Base-by-base conservation (phyloP, 139 green algal genomes). In the Haematococcus lacustris region DNA sequence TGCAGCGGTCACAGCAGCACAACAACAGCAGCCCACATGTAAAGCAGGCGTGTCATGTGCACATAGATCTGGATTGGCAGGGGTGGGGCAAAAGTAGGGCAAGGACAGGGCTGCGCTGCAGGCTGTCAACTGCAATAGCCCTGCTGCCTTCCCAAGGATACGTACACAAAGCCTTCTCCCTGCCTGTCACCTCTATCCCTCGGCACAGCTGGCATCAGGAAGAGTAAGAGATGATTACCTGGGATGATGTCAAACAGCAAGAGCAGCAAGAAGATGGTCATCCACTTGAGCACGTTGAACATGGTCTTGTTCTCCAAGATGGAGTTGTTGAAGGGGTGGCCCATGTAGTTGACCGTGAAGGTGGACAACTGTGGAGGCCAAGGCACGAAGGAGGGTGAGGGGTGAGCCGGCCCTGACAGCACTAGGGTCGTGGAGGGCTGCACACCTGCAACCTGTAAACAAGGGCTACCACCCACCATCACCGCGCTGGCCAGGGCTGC, bases 331-430 rank as follows among this genome's bases (percentile, higher is more conserved):
- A 97, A 97, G 21, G 94, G 94, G 67, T 90, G 80, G 25, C 93
- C 94, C 41, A 96, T 86, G 80, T 98, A 98, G 86, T 98, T 98
- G 64, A 96, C 92, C 0, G 87, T 89, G 80, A 98, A 98, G 9
- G 94, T 98, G 47, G 74, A 76, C 47, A 80, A 61, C 74, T 80
- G 67, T 62, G 50, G n/a, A n/a, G n/a, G n/a, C n/a, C n/a, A n/a
- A n/a, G n/a, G n/a, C n/a, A n/a, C n/a, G n/a, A n/a, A n/a, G n/a
- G n/a, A n/a, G n/a, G n/a, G n/a, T n/a, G n/a, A n/a, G n/a, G n/a
- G n/a, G n/a, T n/a, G n/a, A n/a, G n/a, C n/a, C n/a, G n/a, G n/a
- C n/a, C n/a, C n/a, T n/a, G n/a, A n/a, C n/a, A n/a, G n/a, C n/a
- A n/a, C n/a, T n/a, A n/a, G n/a, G n/a, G n/a, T n/a, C n/a, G n/a